Conservation (phyloP, 2,329 filamentous ascomycete species). For the Nemania sp. region DNA sequence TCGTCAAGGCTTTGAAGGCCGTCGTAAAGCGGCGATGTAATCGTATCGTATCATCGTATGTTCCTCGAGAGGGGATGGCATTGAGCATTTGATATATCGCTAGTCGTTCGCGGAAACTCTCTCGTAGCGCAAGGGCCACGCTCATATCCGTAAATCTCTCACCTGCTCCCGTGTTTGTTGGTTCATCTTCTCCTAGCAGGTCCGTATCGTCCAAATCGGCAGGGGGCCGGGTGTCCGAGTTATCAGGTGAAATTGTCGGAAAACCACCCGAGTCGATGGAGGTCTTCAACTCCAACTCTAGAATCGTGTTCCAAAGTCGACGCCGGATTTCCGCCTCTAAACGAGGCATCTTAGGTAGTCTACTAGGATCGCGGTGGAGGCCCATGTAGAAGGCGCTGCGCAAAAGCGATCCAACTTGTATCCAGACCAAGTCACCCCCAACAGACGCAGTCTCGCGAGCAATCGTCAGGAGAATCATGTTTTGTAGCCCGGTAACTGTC, state of each 20-base stretch:
- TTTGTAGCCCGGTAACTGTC: constrained; percentile 63
- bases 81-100: constrained; percentile 59
- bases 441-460: constrained; percentile 62
- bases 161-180: constrained; percentile 33
- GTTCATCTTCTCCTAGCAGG: constrained; percentile 57
- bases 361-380: constrained; percentile 67
- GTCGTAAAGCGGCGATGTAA: constrained; percentile 58
- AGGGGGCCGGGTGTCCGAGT: constrained; percentile 64
- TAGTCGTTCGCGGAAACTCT: constrained; percentile 59
- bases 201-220: constrained; percentile 65
- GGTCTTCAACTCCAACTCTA: constrained; percentile 66
- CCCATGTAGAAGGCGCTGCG: constrained; percentile 69
- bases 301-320: constrained; percentile 67
- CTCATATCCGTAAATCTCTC: constrained; percentile 61
- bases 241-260: constrained; percentile 59
- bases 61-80: constrained; percentile 51
- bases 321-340: constrained; percentile 66
- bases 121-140: constrained; percentile 60
- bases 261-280: constrained; percentile 64
- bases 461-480: constrained; percentile 63
- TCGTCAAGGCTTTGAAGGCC: constrained; percentile 57
- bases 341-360: constrained; percentile 60
- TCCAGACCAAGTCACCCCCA: constrained; percentile 65
- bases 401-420: constrained; percentile 62
- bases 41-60: constrained; percentile 60